These are phyloP conservation scores for Solanum chacoense DNA, from an alignment of 305 asterid genomes.

Conservation along the genomic window DNA sequence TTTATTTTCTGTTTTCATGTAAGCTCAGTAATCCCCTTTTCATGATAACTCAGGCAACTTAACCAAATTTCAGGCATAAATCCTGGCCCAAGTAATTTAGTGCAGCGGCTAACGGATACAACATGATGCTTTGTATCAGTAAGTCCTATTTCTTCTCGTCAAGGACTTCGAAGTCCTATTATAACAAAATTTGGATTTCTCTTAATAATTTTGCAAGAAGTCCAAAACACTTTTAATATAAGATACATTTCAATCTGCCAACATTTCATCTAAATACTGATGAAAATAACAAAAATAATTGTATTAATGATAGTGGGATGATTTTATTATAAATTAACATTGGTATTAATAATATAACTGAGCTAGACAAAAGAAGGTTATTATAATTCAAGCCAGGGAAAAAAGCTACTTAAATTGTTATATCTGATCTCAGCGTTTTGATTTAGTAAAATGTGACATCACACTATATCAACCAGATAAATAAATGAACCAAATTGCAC, in stretches of 20 bases:
- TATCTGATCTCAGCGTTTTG: not conserved
- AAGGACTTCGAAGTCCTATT: not conserved
- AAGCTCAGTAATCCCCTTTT: not conserved
- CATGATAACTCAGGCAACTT: not conserved
- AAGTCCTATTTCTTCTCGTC: not conserved
- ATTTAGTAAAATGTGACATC: not conserved
- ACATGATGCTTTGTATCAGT: not conserved
- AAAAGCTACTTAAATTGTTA: not conserved
- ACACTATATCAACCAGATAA: not conserved
- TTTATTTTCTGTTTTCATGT: not conserved
- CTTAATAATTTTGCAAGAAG: not conserved
- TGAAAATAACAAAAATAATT: not conserved
- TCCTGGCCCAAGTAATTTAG: not conserved
- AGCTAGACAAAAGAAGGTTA: not conserved
- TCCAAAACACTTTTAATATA: not conserved
- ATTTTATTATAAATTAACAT: not conserved
- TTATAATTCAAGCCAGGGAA: not conserved
- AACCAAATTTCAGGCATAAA: not conserved
- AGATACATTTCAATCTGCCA: not conserved
- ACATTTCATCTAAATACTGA: not conserved
- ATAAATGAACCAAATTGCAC: not conserved
- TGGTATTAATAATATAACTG: not conserved
- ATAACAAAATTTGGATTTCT: not conserved
- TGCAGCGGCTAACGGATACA: not conserved
- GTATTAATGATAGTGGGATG: not conserved